These are phyloP conservation scores for Claviceps humidiphila DNA, from an alignment of 2,329 filamentous ascomycete species.

Conservation along the genomic window DNA sequence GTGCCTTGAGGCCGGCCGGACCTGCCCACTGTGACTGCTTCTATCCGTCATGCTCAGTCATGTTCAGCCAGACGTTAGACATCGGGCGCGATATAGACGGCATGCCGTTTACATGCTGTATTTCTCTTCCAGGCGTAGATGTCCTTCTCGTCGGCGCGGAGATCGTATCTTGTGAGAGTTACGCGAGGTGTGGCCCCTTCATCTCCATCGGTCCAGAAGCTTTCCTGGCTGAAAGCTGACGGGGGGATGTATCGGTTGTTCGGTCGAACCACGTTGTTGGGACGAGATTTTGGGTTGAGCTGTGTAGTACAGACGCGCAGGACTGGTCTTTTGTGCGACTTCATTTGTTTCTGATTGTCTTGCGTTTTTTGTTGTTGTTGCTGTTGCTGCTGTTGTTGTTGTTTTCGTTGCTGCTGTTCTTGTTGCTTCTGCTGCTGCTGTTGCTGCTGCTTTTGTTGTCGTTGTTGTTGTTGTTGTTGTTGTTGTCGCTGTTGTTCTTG, in stretches of 20 bases:
- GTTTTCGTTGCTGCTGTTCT: not conserved
- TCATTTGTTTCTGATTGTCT: not conserved
- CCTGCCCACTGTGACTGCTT: too few species aligned
- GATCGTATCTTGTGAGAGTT: constrained; percentile 5
- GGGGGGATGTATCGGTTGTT: not conserved
- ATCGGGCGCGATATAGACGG: not conserved
- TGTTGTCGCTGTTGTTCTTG: not conserved
- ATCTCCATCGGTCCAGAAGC: constrained; percentile 2
- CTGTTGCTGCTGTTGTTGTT: not conserved
- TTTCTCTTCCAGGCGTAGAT: constrained; percentile 4
- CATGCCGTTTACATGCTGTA: not conserved
- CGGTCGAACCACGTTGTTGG: not conserved
- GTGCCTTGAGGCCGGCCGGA: too few species aligned
- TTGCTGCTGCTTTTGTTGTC: not conserved
- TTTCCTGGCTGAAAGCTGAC: not conserved
- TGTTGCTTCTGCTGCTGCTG: not conserved
- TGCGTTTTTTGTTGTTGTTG: not conserved
- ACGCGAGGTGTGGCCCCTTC: constrained; percentile 2
- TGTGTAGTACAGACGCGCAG: not conserved
- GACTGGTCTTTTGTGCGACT: not conserved
- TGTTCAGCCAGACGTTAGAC: not conserved
- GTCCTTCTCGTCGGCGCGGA: constrained; percentile 2
- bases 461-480: not conserved
- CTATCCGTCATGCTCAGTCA: not conserved
- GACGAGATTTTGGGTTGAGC: not conserved